Evolutionary conservation across 179 eudicot genomes (phyloP), one percentile per base, ranked within the genome.

Genomic region (Nepenthes alata): DNA sequence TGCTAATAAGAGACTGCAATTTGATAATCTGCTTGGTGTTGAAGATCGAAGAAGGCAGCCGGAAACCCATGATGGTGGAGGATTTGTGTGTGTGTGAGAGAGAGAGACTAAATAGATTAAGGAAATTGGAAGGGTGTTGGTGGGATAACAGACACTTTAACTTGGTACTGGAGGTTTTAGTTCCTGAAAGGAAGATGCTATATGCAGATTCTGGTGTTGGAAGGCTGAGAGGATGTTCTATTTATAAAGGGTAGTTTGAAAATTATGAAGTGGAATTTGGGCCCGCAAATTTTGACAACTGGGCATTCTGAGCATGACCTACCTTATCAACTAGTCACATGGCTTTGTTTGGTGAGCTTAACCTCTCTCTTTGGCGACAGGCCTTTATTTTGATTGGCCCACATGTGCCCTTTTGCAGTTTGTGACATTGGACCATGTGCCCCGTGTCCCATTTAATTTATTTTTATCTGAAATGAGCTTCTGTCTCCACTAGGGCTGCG

Each of bases 261-360:
- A 45, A 58, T 38, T 47, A 35, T 54, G 15, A 35, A 11, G 5
- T 9, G 49, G 13, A 37, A 2, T 38, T 37, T 58, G 60, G 10
- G 60, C 45, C 60, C 58, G 34, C 4, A 44, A 25, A 25, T 25
- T 25, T 25, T 25, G 25, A 0, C 1, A 25, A 12, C 38, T 48
- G 61, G n/a, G 11, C 35, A 4, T 35, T 11, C 11, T 14, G 16
- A 25, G 61, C 11, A 39, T 58, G 75, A 62, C 67, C 72, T 35
- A 52, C 50, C 44, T 65, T 52, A 50, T 47, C 5, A 70, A 25
- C 63, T 47, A 41, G 54, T 76, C 76, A 80, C 80, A 72, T 75
- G 78, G 75, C 61, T 62, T 72, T 79, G 75, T 62, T 67, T 41
- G 70, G 57, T 14, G 55, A 58, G 69, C 68, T 60, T 55, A 44